Evolutionary conservation across 768 basidiomycete genomes (phyloP).

Genomic region (Goffeauzyma gilvescens): DNA sequence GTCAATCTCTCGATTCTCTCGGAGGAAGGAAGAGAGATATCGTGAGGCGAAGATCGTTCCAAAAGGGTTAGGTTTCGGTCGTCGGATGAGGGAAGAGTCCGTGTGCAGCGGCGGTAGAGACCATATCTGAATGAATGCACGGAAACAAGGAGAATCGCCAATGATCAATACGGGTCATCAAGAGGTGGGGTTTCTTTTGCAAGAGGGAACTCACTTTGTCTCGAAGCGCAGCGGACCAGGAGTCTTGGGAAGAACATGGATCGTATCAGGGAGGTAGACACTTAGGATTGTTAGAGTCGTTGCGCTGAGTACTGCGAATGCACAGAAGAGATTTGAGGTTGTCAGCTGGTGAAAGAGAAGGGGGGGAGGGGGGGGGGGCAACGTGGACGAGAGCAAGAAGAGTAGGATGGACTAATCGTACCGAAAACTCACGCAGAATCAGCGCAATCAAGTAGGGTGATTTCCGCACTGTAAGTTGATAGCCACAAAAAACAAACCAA

Average conservation of each 20-base stretch:
- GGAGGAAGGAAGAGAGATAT: neutral
- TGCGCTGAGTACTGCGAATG: slow-evolving; percentile 15
- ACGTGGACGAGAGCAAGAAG: neutral
- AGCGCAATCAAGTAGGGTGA: slow-evolving; percentile 4
- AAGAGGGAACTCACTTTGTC: slow-evolving; percentile 19
- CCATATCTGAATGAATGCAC: slow-evolving; percentile 19
- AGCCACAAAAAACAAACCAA: too few relatives aligned
- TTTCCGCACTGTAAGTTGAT: slow-evolving; percentile 5
- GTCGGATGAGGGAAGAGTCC: too few relatives aligned
- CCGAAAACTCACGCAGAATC: slow-evolving; percentile 2
- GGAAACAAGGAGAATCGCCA: neutral
- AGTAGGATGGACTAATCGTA: neutral
- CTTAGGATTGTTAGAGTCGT: slow-evolving; percentile 24
- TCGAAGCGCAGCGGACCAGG: slow-evolving; percentile 27
- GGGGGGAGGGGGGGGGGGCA: neutral
- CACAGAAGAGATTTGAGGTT: neutral
- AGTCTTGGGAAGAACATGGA: slow-evolving; percentile 16
- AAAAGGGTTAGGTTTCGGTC: too few relatives aligned
- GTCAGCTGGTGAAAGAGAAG: neutral
- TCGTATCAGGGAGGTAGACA: slow-evolving; percentile 24
- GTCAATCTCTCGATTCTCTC: too few relatives aligned
- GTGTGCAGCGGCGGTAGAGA: slow-evolving; percentile 20
- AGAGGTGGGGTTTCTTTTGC: neutral
- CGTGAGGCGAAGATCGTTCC: neutral
- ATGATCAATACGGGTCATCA: neutral